phyloP scores from a whole-genome alignment of 805 yeast species.

The Candida gorgasii region DNA sequence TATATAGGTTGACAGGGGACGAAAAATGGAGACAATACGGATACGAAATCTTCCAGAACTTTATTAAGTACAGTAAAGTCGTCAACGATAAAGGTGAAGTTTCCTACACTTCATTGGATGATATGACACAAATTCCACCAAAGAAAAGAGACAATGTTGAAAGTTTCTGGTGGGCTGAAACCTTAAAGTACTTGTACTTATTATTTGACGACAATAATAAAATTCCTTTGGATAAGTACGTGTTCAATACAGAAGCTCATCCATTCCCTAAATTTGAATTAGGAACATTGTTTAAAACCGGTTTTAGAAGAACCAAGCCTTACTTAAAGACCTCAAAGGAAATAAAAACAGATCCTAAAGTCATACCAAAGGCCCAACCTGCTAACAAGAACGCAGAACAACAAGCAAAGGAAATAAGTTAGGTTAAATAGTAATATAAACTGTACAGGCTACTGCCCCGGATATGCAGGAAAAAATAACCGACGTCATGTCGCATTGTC shows the following conservation, averaged over 20 bases:
- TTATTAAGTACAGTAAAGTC: slow-evolving; percentile 58
- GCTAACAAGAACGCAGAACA: slow-evolving; percentile 38
- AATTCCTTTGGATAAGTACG: slow-evolving; percentile 65
- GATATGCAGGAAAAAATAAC: background rate
- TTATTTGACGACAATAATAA: slow-evolving; percentile 68
- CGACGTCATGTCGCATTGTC: slow-evolving; percentile 6
- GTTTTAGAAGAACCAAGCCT: slow-evolving; percentile 49
- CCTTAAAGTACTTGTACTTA: slow-evolving; percentile 80
- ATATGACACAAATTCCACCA: slow-evolving; percentile 62
- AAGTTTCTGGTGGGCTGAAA: slow-evolving; percentile 93
- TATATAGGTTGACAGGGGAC: slow-evolving; percentile 80
- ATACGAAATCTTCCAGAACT: slow-evolving; percentile 75
- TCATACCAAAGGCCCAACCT: slow-evolving; percentile 42
- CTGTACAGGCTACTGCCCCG: background rate
- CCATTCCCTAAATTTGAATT: slow-evolving; percentile 76
- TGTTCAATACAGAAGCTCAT: slow-evolving; percentile 93
- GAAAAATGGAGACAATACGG: slow-evolving; percentile 87
- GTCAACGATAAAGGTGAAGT: slow-evolving; percentile 41
- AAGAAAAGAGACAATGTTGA: slow-evolving; percentile 73
- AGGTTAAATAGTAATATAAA: background rate
- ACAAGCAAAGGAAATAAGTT: slow-evolving; percentile 20
- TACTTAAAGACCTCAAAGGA: slow-evolving; percentile 1
- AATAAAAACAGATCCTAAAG: slow-evolving; percentile 16
- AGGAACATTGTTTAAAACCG: slow-evolving; percentile 55
- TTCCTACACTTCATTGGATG: slow-evolving; percentile 63